Conservation (phyloP, 2,329 filamentous ascomycete species). For the Diplodia mutila region DNA sequence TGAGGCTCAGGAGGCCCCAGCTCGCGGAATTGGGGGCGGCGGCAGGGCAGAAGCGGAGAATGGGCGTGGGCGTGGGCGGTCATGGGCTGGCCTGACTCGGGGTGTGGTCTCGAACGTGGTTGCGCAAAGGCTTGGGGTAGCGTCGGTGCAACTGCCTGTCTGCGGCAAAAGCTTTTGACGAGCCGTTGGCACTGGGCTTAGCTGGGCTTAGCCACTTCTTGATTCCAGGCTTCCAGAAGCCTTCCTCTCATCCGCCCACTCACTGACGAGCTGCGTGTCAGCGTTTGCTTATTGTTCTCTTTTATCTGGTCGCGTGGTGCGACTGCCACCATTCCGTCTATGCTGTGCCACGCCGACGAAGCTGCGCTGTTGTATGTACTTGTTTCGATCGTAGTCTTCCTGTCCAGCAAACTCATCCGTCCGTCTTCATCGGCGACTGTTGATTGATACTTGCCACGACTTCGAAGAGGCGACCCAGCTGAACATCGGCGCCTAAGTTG, state of each 20-base stretch:
- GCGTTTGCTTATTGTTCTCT: background rate
- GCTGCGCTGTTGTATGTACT: too few species aligned
- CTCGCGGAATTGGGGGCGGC: background rate
- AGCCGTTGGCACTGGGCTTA: background rate
- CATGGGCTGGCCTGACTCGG: background rate
- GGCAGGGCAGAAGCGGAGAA: background rate
- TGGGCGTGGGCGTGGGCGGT: background rate
- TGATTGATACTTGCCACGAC: background rate
- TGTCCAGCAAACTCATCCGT: background rate
- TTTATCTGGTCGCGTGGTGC: background rate
- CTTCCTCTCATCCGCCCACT: background rate
- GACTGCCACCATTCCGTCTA: too few species aligned
- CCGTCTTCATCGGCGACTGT: background rate
- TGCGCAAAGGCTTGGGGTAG: slow-evolving; percentile 3
- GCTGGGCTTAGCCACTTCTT: slow-evolving; percentile 10
- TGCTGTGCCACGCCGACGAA: too few species aligned
- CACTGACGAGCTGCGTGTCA: background rate
- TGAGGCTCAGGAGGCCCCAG: background rate
- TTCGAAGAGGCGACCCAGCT: background rate
- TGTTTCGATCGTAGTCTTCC: background rate
- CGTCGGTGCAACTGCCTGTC: slow-evolving; percentile 13
- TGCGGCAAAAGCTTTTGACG: slow-evolving; percentile 9
- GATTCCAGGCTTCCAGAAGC: slow-evolving; percentile 6
- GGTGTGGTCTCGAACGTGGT: slow-evolving; percentile 5
- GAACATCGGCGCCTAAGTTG: background rate